These are phyloP conservation scores for Linderniella brevidens DNA, from an alignment of 257 asterid genomes.

Conservation along the genomic window DNA sequence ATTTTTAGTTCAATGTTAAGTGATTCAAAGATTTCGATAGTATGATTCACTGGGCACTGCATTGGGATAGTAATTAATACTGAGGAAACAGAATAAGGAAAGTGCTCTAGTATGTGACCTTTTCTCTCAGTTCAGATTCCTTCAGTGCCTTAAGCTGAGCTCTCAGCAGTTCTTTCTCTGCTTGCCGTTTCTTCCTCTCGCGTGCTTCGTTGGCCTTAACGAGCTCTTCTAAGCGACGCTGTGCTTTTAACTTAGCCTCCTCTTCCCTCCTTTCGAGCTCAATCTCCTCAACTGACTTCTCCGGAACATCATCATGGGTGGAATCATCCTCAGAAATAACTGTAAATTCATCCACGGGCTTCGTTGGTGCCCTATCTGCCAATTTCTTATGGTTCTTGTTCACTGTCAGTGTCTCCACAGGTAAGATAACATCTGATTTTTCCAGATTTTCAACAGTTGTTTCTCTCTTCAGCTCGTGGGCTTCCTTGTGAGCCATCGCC, in stretches of 20 bases:
- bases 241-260: conserved; percentile 62
- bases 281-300: conserved; percentile 36
- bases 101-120: conserved; percentile 22
- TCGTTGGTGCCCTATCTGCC: conserved; percentile 12
- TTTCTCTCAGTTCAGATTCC: conserved; percentile 82
- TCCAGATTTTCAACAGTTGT: conserved; percentile 9
- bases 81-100: neutral
- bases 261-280: conserved; percentile 48
- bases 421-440: no score
- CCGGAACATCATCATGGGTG: conserved; percentile 14
- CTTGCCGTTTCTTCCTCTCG: conserved; percentile 73
- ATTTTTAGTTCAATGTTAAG: conserved; percentile 1
- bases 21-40: conserved; percentile 4
- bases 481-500: conserved; percentile 18
- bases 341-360: conserved; percentile 10
- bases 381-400: conserved; percentile 14
- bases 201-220: conserved; percentile 79
- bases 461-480: conserved; percentile 20
- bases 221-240: conserved; percentile 51
- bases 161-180: conserved; percentile 59
- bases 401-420: conserved; percentile 15
- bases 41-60: neutral
- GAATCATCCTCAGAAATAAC: conserved; percentile 11
- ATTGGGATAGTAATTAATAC: neutral
- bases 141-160: conserved; percentile 66